Conservation (phyloP, 2,329 filamentous ascomycete species). For the Pezicula rhizophila region DNA sequence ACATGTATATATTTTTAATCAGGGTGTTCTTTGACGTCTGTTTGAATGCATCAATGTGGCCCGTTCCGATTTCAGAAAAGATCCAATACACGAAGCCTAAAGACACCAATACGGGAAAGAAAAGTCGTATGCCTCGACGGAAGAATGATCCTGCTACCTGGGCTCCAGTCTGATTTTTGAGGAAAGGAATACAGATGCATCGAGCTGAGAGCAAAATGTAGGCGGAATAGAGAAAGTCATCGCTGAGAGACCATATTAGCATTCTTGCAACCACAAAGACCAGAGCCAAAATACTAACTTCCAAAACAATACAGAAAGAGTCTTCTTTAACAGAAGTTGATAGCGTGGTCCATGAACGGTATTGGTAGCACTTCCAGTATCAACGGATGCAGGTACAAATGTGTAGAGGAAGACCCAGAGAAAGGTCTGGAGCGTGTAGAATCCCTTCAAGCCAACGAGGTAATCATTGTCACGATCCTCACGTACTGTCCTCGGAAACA, state of each 20-base stretch:
- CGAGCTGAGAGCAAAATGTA: constrained; percentile 40
- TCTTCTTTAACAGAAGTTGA: constrained; percentile 36
- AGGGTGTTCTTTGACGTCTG: constrained; percentile 30
- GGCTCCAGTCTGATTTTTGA: constrained; percentile 28
- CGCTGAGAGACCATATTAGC: constrained; percentile 1
- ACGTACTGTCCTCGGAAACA: constrained; percentile 1
- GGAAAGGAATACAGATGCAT: constrained; percentile 34
- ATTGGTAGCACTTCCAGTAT: constrained; percentile 19
- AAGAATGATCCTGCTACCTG: constrained; percentile 35
- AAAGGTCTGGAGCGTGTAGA: constrained; percentile 37
- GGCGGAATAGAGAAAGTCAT: constrained; percentile 37
- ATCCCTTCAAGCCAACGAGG: constrained; percentile 36
- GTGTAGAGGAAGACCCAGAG: constrained; percentile 38
- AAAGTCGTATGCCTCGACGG: constrained; percentile 35
- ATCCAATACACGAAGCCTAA: constrained; percentile 33
- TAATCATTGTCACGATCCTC: constrained; percentile 19
- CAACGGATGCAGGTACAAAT: constrained; percentile 36
- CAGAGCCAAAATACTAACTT: constrained; percentile 18
- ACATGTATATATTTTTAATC: constrained; percentile 12
- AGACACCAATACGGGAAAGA: constrained; percentile 33
- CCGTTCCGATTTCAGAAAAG: constrained; percentile 26
- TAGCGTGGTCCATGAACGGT: constrained; percentile 31
- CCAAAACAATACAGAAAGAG: constrained; percentile 38
- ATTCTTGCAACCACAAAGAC: too few relatives aligned
- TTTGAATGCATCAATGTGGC: constrained; percentile 33